phyloP scores from a whole-genome alignment of 140 eudicot species.

The Ambrosia hybrid region DNA sequence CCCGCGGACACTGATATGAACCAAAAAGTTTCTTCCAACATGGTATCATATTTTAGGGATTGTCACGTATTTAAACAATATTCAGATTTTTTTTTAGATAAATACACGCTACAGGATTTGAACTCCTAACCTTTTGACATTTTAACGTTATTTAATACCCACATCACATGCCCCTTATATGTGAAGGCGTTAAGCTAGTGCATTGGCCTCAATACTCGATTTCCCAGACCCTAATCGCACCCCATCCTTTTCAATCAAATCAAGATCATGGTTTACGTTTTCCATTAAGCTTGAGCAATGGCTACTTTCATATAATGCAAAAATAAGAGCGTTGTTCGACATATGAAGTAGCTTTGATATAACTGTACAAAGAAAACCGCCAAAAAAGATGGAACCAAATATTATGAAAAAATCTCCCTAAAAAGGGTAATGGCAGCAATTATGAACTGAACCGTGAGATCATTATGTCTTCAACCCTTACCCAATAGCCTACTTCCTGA shows the following conservation, averaged over 20 bases:
- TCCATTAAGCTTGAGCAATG: background rate
- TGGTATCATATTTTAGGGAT: no score
- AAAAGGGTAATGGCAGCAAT: no score
- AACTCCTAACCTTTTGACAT: no score
- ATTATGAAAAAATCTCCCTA: background rate
- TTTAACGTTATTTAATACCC: no score
- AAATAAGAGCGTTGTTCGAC: background rate
- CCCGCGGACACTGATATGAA: no score
- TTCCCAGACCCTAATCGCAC: background rate
- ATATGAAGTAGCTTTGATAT: background rate
- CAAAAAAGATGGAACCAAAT: background rate
- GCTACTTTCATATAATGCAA: background rate
- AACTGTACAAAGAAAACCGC: background rate
- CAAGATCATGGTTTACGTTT: background rate
- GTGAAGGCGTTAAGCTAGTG: no score
- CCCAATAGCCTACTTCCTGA: background rate
- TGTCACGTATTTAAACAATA: no score
- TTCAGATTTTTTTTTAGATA: no score
- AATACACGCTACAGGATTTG: no score
- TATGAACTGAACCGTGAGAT: background rate
- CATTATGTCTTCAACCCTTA: conserved; percentile 7
- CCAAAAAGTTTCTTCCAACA: no score
- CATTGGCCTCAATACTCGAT: no score
- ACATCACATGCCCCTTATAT: no score
- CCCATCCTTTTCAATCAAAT: background rate